phyloP scores from a whole-genome alignment of 2,329 filamentous ascomycete genomes.

The Hypoxylon sp. region DNA sequence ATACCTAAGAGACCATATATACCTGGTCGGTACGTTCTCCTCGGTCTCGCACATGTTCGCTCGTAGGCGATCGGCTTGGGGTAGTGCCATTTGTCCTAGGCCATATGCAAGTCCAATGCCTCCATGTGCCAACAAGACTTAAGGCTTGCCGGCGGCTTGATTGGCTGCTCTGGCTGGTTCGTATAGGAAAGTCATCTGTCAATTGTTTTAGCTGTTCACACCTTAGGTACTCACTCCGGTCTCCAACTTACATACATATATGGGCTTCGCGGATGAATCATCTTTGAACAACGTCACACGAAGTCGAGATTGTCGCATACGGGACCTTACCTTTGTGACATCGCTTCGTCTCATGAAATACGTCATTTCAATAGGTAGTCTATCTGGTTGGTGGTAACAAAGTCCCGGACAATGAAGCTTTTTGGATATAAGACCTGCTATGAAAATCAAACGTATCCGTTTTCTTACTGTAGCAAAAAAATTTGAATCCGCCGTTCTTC shows the following conservation, averaged over 20 bases:
- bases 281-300: slow-evolving; percentile 25
- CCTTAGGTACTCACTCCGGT: neutral
- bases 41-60: neutral
- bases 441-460: slow-evolving; percentile 32
- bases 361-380: slow-evolving; percentile 5
- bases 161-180: neutral
- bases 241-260: neutral
- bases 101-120: neutral
- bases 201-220: neutral
- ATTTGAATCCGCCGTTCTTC: slow-evolving; percentile 34
- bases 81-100: neutral
- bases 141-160: neutral
- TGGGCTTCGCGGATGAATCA: slow-evolving; percentile 2
- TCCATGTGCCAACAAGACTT: neutral
- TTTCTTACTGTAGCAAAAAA: slow-evolving; percentile 22
- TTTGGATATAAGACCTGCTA: neutral
- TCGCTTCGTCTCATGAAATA: neutral
- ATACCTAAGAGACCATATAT: neutral
- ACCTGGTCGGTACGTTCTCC: neutral
- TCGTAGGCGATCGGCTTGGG: neutral
- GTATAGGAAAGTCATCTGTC: neutral
- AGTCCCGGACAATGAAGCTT: neutral
- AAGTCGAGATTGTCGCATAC: neutral
- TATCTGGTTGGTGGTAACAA: neutral
- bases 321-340: neutral